These are phyloP conservation scores for Linnemannia zychae DNA, from an alignment of 192 early-diverging fungal genomes.

Conservation along the genomic window DNA sequence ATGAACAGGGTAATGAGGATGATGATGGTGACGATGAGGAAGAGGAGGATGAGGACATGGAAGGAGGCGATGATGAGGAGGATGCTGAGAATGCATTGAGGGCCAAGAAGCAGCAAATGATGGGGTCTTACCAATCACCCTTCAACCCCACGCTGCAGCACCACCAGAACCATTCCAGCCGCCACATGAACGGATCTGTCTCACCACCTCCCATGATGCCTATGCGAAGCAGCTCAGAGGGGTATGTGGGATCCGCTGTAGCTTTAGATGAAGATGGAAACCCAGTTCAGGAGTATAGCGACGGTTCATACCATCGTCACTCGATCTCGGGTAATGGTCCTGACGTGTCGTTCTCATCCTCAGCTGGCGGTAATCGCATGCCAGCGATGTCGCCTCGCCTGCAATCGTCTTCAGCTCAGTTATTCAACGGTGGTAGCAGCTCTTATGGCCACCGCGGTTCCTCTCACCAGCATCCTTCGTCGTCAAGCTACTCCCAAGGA, in stretches of 20 bases:
- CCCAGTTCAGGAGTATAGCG: neutral
- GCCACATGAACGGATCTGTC: neutral
- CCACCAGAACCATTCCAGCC: neutral
- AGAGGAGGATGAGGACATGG: slow-evolving; percentile 10
- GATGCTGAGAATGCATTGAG: neutral
- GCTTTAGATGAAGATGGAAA: slow-evolving; percentile 18
- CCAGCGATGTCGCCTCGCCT: slow-evolving; percentile 15
- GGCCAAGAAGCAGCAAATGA: slow-evolving; percentile 2
- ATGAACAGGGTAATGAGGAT: neutral
- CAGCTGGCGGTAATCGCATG: neutral
- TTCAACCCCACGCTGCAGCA: neutral
- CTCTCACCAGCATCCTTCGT: neutral
- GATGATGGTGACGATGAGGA: neutral
- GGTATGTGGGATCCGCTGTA: neutral
- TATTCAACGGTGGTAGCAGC: no score
- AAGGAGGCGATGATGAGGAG: neutral
- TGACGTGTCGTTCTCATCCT: neutral
- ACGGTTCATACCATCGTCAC: slow-evolving; percentile 19
- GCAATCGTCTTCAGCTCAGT: neutral
- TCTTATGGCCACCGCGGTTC: neutral
- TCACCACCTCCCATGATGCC: slow-evolving; percentile 1
- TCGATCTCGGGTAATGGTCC: slow-evolving; percentile 18
- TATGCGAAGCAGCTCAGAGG: slow-evolving; percentile 17
- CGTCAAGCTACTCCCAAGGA: neutral
- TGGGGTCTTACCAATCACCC: neutral